These are phyloP conservation scores for Sclerotinia minor DNA, from an alignment of 2,329 filamentous ascomycete species.

Conservation along the genomic window DNA sequence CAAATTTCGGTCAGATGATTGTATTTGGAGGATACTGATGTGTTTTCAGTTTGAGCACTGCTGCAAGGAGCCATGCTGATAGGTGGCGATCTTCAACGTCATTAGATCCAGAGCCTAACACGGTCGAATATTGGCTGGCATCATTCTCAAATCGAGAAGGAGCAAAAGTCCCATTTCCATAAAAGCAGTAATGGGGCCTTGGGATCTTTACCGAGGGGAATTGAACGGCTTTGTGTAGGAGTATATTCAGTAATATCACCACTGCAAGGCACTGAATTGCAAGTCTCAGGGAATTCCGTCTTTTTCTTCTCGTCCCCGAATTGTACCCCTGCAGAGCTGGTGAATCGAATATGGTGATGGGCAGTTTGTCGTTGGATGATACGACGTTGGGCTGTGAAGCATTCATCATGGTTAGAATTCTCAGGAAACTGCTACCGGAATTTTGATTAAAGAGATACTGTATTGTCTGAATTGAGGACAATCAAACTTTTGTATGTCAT, in stretches of 20 bases:
- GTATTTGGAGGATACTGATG: background rate
- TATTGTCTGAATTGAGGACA: background rate
- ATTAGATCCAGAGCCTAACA: background rate
- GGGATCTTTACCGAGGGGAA: background rate
- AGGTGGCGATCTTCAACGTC: background rate
- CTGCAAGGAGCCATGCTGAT: background rate
- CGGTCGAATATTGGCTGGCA: background rate
- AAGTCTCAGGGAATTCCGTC: background rate
- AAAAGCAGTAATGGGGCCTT: no score
- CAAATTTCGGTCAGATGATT: background rate
- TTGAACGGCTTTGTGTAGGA: background rate
- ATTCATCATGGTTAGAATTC: background rate
- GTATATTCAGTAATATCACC: constrained; percentile 1
- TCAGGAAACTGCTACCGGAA: background rate
- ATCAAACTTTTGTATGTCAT: background rate
- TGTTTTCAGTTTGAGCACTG: background rate
- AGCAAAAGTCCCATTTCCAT: background rate
- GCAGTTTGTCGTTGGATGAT: background rate
- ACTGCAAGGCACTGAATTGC: constrained; percentile 2
- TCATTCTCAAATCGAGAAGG: background rate
- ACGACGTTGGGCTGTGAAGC: background rate
- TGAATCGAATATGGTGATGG: background rate
- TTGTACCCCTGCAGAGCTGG: background rate
- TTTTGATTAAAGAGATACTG: background rate
- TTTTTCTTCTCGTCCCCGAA: background rate